These are phyloP conservation scores for Xylaria sp. DNA, from an alignment of 2,329 filamentous ascomycete species.

Conservation along the genomic window DNA sequence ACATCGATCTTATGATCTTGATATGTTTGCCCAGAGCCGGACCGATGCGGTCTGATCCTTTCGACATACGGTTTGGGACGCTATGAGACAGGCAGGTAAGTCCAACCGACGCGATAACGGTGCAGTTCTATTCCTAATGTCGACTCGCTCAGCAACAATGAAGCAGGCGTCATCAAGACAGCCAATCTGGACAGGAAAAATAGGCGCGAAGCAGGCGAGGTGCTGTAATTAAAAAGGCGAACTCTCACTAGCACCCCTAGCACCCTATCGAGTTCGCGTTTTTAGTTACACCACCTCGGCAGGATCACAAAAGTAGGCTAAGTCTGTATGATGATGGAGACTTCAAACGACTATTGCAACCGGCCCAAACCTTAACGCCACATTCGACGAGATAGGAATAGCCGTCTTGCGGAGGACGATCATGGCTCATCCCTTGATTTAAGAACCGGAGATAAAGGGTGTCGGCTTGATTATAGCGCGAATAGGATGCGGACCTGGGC, in stretches of 20 bases:
- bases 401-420: slow-evolving; percentile 10
- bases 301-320: slow-evolving; percentile 3
- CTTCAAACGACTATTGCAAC: slow-evolving; percentile 18
- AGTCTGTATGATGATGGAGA: slow-evolving; percentile 21
- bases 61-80: background rate
- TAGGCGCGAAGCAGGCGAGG: background rate
- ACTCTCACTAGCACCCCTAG: no score
- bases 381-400: slow-evolving; percentile 29
- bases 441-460: slow-evolving; percentile 3
- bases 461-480: background rate
- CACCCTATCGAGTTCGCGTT: no score
- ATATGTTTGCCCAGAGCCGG: background rate
- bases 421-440: slow-evolving; percentile 1
- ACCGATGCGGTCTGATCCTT: slow-evolving; percentile 3
- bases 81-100: background rate
- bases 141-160: slow-evolving; percentile 2
- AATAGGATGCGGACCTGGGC: background rate
- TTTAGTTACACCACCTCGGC: no score
- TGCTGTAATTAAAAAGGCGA: no score
- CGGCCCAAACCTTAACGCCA: slow-evolving; percentile 38
- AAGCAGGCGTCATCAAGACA: background rate
- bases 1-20: background rate
- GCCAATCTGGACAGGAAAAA: slow-evolving; percentile 8
- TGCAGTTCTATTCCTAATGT: slow-evolving; percentile 8
- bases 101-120: slow-evolving; percentile 13